Base-by-base conservation (phyloP, 106 monocot species). In the Chionographis japonica region DNA sequence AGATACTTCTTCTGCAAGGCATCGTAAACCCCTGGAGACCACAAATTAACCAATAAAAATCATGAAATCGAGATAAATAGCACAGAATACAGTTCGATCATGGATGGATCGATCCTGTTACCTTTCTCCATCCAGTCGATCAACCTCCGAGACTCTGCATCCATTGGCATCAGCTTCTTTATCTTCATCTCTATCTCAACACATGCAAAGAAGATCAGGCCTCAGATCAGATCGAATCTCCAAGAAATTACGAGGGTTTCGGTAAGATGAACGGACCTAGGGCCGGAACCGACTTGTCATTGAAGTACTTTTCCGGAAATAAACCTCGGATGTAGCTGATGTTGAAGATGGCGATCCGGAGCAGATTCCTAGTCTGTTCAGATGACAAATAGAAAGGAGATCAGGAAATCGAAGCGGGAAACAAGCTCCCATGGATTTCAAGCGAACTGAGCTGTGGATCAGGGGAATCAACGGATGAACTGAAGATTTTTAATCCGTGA, bases 51-150 rank as follows among this genome's bases (percentile, higher is more conserved):
- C 12, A 37, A 38, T 61, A 4, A 66, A 59, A 16, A 56, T 4
- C 19, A 52, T 16, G 43, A n/a, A 60, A n/a, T 12, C 17, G 14
- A 54, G 68, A 63, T 8, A 15, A 46, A 63, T 36, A 55, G 16
- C 10, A 4, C 42, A 50, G 15, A 40, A 39, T 19, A 8, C 17
- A 35, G 27, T 19, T 38, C 1, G 10, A 11, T 35, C 17, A 49
- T 27, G 27, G 13, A 50, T 43, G 2, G 13, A n/a, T 63, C 15
- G 19, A 11, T 38, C 27, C 27, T 27, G 13, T 56, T 68, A 92
- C 97, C 97, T 97, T 92, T 87, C 82, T 97, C 97, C 97, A 97
- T 97, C 97, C 97, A 97, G 68, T 97, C 97, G 20, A 97, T 97
- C 14, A 97, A 74, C 65, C 97, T 81, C 65, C 97, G 76, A 0